Conservation (phyloP, 306 rosid species). For the Carpinus viminea region DNA sequence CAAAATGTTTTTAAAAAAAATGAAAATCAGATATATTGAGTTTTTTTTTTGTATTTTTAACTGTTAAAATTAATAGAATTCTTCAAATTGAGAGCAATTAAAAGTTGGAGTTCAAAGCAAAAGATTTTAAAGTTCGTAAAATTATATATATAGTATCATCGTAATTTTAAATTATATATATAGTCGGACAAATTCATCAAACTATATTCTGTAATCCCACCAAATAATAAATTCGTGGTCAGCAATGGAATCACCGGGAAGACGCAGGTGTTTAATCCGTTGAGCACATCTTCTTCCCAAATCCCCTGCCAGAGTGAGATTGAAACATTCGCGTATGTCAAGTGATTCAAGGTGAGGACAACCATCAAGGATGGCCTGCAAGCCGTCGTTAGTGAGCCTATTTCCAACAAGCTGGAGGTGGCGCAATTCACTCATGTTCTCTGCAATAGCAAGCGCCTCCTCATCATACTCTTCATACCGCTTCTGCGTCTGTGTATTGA, state of each 20-base stretch:
- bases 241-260: constrained; percentile 39
- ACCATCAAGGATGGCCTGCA: constrained; percentile 56
- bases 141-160: no score
- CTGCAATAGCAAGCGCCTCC: constrained; percentile 54
- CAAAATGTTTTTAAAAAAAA: no score
- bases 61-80: no score
- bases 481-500: no score
- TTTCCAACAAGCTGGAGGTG: constrained; percentile 66
- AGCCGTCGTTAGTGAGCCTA: constrained; percentile 50
- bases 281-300: constrained; percentile 45
- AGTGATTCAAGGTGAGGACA: constrained; percentile 72
- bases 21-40: no score
- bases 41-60: no score
- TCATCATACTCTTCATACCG: constrained; percentile 6
- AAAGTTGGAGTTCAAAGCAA: no score
- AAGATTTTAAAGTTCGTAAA: no score
- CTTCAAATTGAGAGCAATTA: no score
- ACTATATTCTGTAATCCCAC: not conserved
- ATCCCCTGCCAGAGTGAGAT: constrained; percentile 37
- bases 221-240: constrained; percentile 32
- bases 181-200: no score
- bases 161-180: no score
- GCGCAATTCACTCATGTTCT: constrained; percentile 43
- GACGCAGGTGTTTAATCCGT: constrained; percentile 42
- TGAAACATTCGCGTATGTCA: constrained; percentile 57